Percentiles rank a stretch among this genome's conserved stretches.
phyloP scores from a whole-genome alignment of 176 grass and related monocot species.

The Hyparrhenia diplandra region DNA sequence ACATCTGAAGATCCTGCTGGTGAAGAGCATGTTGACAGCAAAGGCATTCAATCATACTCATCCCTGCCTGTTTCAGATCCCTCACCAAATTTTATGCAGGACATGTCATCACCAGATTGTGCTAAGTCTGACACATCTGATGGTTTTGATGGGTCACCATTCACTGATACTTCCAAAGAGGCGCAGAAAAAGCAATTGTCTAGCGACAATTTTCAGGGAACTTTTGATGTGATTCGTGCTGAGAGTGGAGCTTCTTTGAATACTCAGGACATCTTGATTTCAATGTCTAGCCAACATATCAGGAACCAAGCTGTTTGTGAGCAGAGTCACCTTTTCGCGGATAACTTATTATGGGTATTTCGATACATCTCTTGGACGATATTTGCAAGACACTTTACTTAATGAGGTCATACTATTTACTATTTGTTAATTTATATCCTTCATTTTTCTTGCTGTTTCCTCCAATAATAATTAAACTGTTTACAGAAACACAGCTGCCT shows the following conservation, averaged over 20 bases:
- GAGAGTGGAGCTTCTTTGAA: slow-evolving; percentile 43
- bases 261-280: slow-evolving; percentile 67
- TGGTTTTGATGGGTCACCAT: slow-evolving; percentile 15
- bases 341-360: slow-evolving; percentile 94
- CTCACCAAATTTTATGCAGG: not conserved
- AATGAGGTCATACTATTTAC: slow-evolving; percentile 60
- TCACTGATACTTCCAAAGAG: slow-evolving; percentile 1
- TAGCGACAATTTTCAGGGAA: slow-evolving; percentile 8
- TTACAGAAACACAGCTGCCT: slow-evolving; percentile 76
- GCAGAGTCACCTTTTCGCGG: slow-evolving; percentile 79
- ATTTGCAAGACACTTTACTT: slow-evolving; percentile 75
- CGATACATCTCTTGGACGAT: slow-evolving; percentile 74
- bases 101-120: slow-evolving; percentile 16
- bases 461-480: slow-evolving; percentile 17
- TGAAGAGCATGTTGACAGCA: not conserved
- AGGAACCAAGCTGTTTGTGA: slow-evolving; percentile 75
- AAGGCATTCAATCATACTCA: slow-evolving; percentile 5
- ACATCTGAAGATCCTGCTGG: slow-evolving; percentile 11
- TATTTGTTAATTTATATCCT: slow-evolving; percentile 25
- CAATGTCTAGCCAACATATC: slow-evolving; percentile 70
- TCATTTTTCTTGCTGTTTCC: slow-evolving; percentile 15
- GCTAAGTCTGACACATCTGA: slow-evolving; percentile 30
- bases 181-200: slow-evolving; percentile 2
- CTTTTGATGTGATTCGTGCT: slow-evolving; percentile 3
- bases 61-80: slow-evolving; percentile 8